A percentile compares a stretch with the other conserved stretches of the same genome.
phyloP scores from a whole-genome alignment of 768 basidiomycete genomes.

The Panaeolus papilionaceus region DNA sequence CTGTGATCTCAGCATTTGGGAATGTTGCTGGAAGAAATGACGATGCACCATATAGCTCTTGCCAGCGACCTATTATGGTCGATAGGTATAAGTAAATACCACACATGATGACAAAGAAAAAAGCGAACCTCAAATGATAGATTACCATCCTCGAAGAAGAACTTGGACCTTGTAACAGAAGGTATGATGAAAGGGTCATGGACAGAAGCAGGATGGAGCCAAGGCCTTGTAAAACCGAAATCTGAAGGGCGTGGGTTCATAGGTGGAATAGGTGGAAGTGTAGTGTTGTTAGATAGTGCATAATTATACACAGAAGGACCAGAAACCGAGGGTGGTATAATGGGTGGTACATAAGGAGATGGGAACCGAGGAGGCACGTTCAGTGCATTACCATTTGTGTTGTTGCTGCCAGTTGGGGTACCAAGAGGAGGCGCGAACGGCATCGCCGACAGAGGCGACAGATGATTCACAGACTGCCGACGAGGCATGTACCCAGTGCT shows the following conservation, averaged over 20 bases:
- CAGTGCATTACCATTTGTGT: neutral
- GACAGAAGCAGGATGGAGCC: neutral
- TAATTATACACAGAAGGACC: constrained; percentile 10
- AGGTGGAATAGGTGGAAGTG: neutral
- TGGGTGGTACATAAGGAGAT: neutral
- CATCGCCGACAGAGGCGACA: neutral
- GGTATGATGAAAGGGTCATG: neutral
- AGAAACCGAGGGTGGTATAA: neutral
- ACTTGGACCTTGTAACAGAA: neutral
- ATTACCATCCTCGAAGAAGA: constrained; percentile 12
- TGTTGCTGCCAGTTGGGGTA: neutral
- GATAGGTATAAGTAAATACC: neutral
- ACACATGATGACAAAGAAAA: neutral
- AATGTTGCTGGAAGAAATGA: constrained; percentile 34
- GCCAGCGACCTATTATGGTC: constrained; percentile 28
- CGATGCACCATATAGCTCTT: constrained; percentile 31
- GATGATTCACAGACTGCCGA: neutral
- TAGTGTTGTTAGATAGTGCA: constrained; percentile 3
- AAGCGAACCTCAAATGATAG: neutral
- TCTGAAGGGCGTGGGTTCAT: neutral
- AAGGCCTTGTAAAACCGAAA: neutral
- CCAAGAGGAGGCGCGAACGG: neutral
- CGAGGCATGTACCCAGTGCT: neutral
- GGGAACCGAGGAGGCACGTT: constrained; percentile 5
- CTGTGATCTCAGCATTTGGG: constrained; percentile 22